Conservation (phyloP, 2,329 filamentous ascomycete species). For the Epichloe festucae region DNA sequence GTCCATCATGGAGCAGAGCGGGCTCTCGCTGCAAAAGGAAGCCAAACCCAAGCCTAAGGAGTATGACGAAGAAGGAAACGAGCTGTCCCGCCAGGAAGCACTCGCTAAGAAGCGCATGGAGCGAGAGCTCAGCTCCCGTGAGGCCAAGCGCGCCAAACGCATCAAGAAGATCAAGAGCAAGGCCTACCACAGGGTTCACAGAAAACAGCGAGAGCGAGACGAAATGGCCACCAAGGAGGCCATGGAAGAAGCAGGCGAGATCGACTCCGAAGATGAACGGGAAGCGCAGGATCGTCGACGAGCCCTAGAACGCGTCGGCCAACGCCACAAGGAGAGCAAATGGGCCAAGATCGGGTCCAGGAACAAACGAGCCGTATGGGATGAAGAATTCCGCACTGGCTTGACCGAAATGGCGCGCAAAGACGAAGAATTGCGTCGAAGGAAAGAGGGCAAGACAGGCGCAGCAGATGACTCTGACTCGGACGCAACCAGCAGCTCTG, state of each 20-base stretch:
- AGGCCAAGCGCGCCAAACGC: conserved; percentile 76
- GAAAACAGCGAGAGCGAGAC: conserved; percentile 52
- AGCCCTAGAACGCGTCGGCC: conserved; percentile 74
- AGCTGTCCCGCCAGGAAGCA: conserved; percentile 57
- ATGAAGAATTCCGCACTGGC: conserved; percentile 68
- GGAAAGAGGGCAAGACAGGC: conserved; percentile 59
- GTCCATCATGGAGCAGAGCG: conserved; percentile 80
- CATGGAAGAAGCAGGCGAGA: conserved; percentile 42
- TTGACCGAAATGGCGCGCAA: conserved; percentile 69
- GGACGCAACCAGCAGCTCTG: conserved; percentile 42
- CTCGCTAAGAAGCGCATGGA: conserved; percentile 64
- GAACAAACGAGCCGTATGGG: conserved; percentile 71
- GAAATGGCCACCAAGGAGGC: conserved; percentile 38
- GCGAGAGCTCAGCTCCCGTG: conserved; percentile 75
- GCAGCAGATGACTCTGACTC: conserved; percentile 35
- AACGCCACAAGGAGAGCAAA: conserved; percentile 76
- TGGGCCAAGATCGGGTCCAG: conserved; percentile 81
- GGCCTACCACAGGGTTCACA: conserved; percentile 80
- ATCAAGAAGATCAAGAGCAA: conserved; percentile 99
- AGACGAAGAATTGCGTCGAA: conserved; percentile 67
- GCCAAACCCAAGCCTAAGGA: conserved; percentile 42
- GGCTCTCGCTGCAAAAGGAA: conserved; percentile 43
- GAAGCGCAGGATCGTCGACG: conserved; percentile 57
- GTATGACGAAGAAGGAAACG: conserved; percentile 57
- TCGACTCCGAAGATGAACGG: conserved; percentile 52